Evolutionary conservation across 2,329 filamentous ascomycete species (phyloP), one percentile per base, ranked within the genome.

Genomic region (Clonostachys chloroleuca): DNA sequence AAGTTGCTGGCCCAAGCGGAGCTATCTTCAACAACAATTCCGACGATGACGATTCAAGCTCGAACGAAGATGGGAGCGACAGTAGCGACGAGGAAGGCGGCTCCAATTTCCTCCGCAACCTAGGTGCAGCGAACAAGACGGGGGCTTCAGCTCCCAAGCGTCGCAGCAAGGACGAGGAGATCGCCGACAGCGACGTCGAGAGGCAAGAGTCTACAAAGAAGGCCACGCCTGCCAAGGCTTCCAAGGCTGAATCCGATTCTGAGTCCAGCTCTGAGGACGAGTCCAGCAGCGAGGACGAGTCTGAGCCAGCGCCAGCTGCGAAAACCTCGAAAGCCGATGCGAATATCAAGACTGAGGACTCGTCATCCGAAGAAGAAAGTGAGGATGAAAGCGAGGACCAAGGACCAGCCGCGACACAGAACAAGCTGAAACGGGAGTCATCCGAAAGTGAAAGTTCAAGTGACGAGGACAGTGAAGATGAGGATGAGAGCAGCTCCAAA

Each of bases 141-240:
- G 16, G 33, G 46, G 40, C 44, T 37, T 43, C 50, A 43, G 42
- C 52, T 48, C 35, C 60, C 46, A 60, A 58, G 47, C 54, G 57
- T 46, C 60, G 57, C 49, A 58, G 52, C 58, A 63, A 64, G 52
- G 50, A 61, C 40, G 63, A 67, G 18, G 68, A 70, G 51, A 69
- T 72, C 49, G 66, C 67, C 56, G 68, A 72, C 48, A 72, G 68
- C 54, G 67, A 72, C 54, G 63, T 54, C 54, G 68, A 70, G 50
- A 63, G 63, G 30, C 34, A n/a, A 13, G 36, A 34, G 40, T 9
- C 42, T 14, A 45, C 40, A 24, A 16, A 49, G 36, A 65, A 61
- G 51, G 57, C 52, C 10, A 65, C 34, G 16, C 34, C 34, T 16
- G 34, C 16, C 24, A 14, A 42, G 16, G 40, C 40, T 24, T 9